Percentiles rank a stretch among this genome's conserved stretches.
Conservation (phyloP, 768 basidiomycete genomes). For the Punctularia strigosozonata region DNA sequence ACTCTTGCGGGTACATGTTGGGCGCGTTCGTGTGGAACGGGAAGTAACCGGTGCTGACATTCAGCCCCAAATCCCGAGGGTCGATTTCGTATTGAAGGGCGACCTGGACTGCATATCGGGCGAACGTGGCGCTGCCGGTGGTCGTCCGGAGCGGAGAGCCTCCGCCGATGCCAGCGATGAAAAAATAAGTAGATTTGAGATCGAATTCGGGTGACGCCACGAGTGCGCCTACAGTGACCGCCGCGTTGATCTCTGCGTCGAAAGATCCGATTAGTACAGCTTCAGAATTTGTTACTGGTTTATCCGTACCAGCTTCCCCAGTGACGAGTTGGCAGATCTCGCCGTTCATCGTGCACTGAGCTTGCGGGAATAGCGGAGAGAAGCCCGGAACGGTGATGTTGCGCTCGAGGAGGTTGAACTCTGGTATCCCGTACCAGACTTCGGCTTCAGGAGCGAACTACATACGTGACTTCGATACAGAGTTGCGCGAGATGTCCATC, state of each 20-base stretch:
- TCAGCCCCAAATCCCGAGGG: slow-evolving; percentile 24
- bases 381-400: slow-evolving; percentile 26
- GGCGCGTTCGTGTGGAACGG: slow-evolving; percentile 18
- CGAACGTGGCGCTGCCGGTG: slow-evolving; percentile 24
- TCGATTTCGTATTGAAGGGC: slow-evolving; percentile 29
- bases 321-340: slow-evolving; percentile 25
- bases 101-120: slow-evolving; percentile 26
- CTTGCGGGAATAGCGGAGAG: slow-evolving; percentile 25
- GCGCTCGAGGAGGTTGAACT: slow-evolving; percentile 19
- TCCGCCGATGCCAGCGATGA: slow-evolving; percentile 29
- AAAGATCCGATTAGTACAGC: neutral
- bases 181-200: slow-evolving; percentile 27
- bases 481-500: neutral
- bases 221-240: slow-evolving; percentile 22
- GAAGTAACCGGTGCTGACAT: slow-evolving; percentile 26
- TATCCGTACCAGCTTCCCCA: slow-evolving; percentile 14
- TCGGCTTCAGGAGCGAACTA: slow-evolving; percentile 1
- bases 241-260: slow-evolving; percentile 31
- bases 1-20: slow-evolving; percentile 12
- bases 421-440: slow-evolving; percentile 13
- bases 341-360: slow-evolving; percentile 21
- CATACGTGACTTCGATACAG: neutral
- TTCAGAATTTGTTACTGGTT: neutral
- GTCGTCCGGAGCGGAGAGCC: slow-evolving; percentile 26
- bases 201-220: slow-evolving; percentile 22